phyloP scores from a whole-genome alignment of 2,329 filamentous ascomycete genomes.

The Trichoderma semiorbis region DNA sequence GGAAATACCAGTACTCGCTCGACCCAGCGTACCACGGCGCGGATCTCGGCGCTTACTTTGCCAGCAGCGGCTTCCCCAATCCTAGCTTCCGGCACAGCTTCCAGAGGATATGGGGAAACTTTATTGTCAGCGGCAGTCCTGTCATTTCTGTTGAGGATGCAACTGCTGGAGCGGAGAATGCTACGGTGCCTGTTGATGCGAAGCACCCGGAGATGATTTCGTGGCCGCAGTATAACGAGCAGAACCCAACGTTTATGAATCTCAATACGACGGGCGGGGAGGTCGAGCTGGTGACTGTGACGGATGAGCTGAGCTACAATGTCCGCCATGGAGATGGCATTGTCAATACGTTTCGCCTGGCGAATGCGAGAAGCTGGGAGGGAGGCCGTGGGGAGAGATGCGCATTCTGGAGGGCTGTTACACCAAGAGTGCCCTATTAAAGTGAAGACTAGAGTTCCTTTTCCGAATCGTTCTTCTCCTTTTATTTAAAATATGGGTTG shows the following conservation, averaged over 20 bases:
- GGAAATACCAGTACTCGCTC: conserved; percentile 49
- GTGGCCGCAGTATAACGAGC: conserved; percentile 36
- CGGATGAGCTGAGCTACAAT: conserved; percentile 26
- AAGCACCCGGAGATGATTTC: conserved; percentile 18
- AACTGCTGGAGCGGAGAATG: conserved; percentile 28
- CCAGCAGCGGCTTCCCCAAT: conserved; percentile 27
- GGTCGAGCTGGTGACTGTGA: conserved; percentile 20
- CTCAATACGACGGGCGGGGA: conserved; percentile 46
- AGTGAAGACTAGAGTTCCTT: neutral
- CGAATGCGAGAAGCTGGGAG: conserved; percentile 46
- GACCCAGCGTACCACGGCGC: conserved; percentile 38
- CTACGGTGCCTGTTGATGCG: conserved; percentile 30
- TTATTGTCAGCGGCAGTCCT: conserved; percentile 41
- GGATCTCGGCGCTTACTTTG: conserved; percentile 38
- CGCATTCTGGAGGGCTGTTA: conserved; percentile 39
- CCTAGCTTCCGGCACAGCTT: conserved; percentile 35
- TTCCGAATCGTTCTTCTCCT: neutral
- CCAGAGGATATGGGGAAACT: conserved; percentile 45
- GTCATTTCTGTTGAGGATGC: conserved; percentile 30
- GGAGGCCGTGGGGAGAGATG: conserved; percentile 44
- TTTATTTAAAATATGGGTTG: neutral
- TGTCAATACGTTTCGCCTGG: conserved; percentile 38
- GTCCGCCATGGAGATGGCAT: conserved; percentile 27
- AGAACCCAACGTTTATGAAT: conserved; percentile 39
- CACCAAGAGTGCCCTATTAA: conserved; percentile 11